phyloP scores from a whole-genome alignment of 140 eudicot genomes.

The Bidens hawaiensis region DNA sequence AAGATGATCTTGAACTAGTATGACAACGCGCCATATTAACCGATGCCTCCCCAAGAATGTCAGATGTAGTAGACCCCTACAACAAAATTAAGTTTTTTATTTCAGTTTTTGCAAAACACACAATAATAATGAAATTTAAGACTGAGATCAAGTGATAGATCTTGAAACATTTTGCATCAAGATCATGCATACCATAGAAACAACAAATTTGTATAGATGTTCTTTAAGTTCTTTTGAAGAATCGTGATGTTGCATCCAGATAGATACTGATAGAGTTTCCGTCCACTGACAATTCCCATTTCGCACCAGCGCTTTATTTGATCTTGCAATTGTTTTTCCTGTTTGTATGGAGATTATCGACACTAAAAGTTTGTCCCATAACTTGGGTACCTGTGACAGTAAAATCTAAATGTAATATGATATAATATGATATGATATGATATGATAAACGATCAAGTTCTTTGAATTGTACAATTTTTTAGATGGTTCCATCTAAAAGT shows the following conservation, averaged over 20 bases:
- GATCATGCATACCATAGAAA: constrained; percentile 56
- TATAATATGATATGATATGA: neutral
- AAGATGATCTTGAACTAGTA: constrained; percentile 53
- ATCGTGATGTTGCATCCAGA: constrained; percentile 58
- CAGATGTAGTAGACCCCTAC: constrained; percentile 88
- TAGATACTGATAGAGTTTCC: constrained; percentile 65
- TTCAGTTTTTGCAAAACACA: neutral
- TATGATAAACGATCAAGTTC: neutral
- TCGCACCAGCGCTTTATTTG: constrained; percentile 58
- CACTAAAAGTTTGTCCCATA: constrained; percentile 91
- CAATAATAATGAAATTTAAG: neutral
- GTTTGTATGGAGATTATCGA: constrained; percentile 66
- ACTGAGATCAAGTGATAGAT: neutral
- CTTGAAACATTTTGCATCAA: neutral
- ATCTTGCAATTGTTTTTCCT: constrained; percentile 67
- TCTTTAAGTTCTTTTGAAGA: constrained; percentile 67
- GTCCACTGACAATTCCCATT: constrained; percentile 87
- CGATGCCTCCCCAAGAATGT: constrained; percentile 79
- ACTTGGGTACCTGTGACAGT: constrained; percentile 70
- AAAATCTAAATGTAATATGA: neutral
- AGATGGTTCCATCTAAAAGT: neutral
- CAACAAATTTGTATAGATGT: constrained; percentile 58
- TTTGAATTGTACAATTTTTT: neutral
- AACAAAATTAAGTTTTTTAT: neutral
- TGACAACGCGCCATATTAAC: constrained; percentile 53